Percentiles rank a stretch among this genome's conserved stretches.
Evolutionary conservation across 768 basidiomycete genomes (phyloP).

Genomic region (Boletus eberwhitei): DNA sequence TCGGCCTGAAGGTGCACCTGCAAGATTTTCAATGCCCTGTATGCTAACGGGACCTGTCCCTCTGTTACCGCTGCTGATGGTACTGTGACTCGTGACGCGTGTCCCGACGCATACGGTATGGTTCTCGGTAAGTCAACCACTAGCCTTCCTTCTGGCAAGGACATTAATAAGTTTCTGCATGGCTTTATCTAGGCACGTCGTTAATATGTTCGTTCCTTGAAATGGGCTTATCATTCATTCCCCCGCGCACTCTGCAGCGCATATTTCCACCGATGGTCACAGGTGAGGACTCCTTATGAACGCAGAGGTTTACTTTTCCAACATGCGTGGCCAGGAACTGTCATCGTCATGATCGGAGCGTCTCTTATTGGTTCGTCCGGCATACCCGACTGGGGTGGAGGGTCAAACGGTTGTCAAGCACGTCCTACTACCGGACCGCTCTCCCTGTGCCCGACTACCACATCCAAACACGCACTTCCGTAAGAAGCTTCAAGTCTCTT

Average conservation of each 20-base stretch:
- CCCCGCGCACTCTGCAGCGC: slow-evolving; percentile 55
- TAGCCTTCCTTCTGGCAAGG: not conserved
- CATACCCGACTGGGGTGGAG: slow-evolving; percentile 80
- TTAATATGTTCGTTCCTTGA: slow-evolving; percentile 77
- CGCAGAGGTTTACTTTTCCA: not conserved
- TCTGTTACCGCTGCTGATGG: slow-evolving; percentile 56
- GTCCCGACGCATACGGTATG: slow-evolving; percentile 80
- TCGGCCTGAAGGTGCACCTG: not conserved
- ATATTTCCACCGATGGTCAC: slow-evolving; percentile 83
- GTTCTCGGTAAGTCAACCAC: slow-evolving; percentile 50
- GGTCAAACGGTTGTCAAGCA: slow-evolving; percentile 64
- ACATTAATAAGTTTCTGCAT: not conserved
- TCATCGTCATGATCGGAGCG: slow-evolving; percentile 77
- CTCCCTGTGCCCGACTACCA: slow-evolving; percentile 65
- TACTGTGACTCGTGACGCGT: slow-evolving; percentile 52
- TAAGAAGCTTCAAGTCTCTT: slow-evolving; percentile 28
- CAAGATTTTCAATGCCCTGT: slow-evolving; percentile 74
- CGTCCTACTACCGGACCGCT: slow-evolving; percentile 68
- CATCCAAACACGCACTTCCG: slow-evolving; percentile 66
- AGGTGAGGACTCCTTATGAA: slow-evolving; percentile 32
- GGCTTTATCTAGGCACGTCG: slow-evolving; percentile 52
- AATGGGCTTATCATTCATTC: slow-evolving; percentile 76
- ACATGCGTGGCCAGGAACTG: slow-evolving; percentile 48
- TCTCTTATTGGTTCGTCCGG: slow-evolving; percentile 74
- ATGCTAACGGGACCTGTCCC: slow-evolving; percentile 75